Evolutionary conservation across 202 grass and related monocot genomes (phyloP), one percentile per base, ranked within the genome.

Genomic region (Cymbopogon flexuosus): DNA sequence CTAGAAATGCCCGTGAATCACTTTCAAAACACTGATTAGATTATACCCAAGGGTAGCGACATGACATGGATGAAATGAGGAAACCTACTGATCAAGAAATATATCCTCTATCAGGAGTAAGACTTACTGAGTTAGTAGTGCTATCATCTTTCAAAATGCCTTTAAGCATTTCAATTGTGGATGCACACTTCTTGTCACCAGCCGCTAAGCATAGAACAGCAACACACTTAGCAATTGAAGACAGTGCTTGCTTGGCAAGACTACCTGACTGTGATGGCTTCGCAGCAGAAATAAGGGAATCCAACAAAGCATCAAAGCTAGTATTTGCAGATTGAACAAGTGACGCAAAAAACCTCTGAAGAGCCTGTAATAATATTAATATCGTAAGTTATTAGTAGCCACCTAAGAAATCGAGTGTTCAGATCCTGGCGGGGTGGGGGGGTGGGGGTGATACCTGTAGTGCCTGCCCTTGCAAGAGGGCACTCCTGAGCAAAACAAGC

Each of bases 81-180:
- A 75, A 36, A 82, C 56, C 6, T 57, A n/a, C 29, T 37, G 8
- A 62, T 64, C 34, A 72, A 39, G 40, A 83, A 68, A 52, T 39
- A 72, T 75, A 73, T 59, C 52, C 27, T 36, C 63, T 67, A 82
- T 79, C 31, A 58, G 49, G 22, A 72, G 65, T 33, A 79, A 77
- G 61, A 61, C 90, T 88, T 86, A 96, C 93, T 83, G 90, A 90
- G 68, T 83, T 96, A 81, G 80, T 80, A 84, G 79, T 46, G 12
- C 83, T 89, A 70, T 99, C 86, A 71, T 95, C 92, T 80, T 93
- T 95, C 57, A 99, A 78, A 90, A 99, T 99, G 86, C 86, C 90
- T 83, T 91, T 95, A 69, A 99, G 92, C 96, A 99, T 99, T 84
- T 95, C 90, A 84, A 99, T 91, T 41, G 96, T 99, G 51, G 92